phyloP scores from a whole-genome alignment of 2,329 filamentous ascomycete species.

The Hypomyces rosellus region DNA sequence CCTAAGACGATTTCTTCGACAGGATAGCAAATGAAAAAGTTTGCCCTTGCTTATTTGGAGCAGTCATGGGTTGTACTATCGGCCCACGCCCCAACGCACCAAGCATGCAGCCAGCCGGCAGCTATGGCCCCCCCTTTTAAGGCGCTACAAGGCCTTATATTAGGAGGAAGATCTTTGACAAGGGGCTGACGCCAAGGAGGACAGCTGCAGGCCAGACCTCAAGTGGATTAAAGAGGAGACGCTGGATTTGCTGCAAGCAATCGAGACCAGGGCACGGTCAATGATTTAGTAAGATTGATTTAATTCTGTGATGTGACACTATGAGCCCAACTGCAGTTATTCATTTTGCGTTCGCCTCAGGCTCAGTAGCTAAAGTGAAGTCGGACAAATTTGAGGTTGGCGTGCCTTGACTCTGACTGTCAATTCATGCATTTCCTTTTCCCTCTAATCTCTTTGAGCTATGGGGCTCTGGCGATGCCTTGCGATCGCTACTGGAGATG shows the following conservation, averaged over 20 bases:
- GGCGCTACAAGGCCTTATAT: constrained; percentile 40
- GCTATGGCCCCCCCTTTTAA: constrained; percentile 36
- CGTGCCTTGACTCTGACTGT: too few relatives aligned
- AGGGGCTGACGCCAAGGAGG: constrained; percentile 20
- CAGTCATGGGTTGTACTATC: neutral
- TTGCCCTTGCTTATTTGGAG: neutral
- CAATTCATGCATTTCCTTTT: too few relatives aligned
- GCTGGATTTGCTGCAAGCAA: neutral
- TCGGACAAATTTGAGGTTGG: too few relatives aligned
- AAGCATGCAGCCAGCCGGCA: constrained; percentile 44
- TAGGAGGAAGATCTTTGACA: constrained; percentile 27
- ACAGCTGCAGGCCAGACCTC: constrained; percentile 20
- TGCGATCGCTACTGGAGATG: too few relatives aligned
- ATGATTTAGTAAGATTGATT: neutral
- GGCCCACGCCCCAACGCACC: constrained; percentile 27
- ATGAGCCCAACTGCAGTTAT: too few relatives aligned
- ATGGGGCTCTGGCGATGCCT: too few relatives aligned
- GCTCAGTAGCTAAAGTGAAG: too few relatives aligned
- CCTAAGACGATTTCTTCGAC: constrained; percentile 1
- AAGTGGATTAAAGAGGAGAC: constrained; percentile 9
- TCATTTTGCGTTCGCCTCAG: too few relatives aligned
- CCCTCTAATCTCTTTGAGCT: too few relatives aligned
- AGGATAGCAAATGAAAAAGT: neutral
- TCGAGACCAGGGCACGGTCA: neutral
- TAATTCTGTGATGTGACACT: too few relatives aligned